Base-by-base conservation (phyloP, 2,329 filamentous ascomycete species). In the Fusarium dlaminii region DNA sequence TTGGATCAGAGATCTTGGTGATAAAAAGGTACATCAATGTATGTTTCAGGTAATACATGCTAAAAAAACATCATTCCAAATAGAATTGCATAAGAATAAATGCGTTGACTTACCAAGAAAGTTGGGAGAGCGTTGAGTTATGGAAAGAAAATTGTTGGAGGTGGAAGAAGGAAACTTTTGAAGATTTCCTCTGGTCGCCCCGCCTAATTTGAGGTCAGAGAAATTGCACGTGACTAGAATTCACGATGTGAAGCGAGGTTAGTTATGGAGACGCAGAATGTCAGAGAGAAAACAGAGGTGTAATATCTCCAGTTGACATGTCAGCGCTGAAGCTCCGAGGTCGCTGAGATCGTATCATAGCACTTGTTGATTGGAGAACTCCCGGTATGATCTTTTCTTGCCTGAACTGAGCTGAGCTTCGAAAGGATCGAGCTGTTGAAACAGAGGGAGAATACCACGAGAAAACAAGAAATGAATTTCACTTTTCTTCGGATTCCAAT, bases 1-100 rank as follows among this genome's bases (percentile, higher is more conserved):
- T 66, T 29, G 81, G 81, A 80, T 92, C 90, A 92, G 90, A 91
- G 89, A 92, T 92, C 90, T 92, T 91, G 90, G 90, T 91, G 88
- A 90, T 90, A 88, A 89, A 70, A 87, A 85, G 80, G 82, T 83
- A 83, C 86, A 89, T 89, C 88, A 90, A 83, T 81, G 82, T 82
- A 79, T 82, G 79, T 83, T 83, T 89, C 87, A 88, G 87, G 84
- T 88, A 88, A 88, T 88, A 88, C 86, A 88, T 89, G 87, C 87
- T 87, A 81, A 82, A 66, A 66, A 76, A 85, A 78, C 88, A 89
- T 89, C 87, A 89, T 88, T 78, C 81, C 80, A 81, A 70, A 55
- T 43, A 45, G 42, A 45, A 36, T 43, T 51, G 14, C n/a, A 43
- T 24, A 18, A 48, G 64, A 43, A 71, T 42, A 27, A 51, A 29